phyloP scores from a whole-genome alignment of 331 rosid genomes.

The Telfairia occidentalis region DNA sequence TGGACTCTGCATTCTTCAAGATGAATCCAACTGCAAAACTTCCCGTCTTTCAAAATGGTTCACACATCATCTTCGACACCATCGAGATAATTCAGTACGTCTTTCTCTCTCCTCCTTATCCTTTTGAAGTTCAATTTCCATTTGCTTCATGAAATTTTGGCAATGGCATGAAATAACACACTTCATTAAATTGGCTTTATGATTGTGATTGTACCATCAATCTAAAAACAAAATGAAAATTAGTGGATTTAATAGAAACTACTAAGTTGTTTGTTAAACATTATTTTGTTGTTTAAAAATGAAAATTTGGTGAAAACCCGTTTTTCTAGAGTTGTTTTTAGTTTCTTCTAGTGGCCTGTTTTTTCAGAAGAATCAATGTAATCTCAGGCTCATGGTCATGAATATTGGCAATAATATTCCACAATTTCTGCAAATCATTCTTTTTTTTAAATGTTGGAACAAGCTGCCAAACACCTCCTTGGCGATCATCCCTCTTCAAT shows the following conservation, averaged over 20 bases:
- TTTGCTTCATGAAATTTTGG: neutral
- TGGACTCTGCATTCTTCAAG: slow-evolving; percentile 65
- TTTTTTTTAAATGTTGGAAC: neutral
- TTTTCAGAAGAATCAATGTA: neutral
- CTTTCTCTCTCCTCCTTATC: slow-evolving; percentile 9
- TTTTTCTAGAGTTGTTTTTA: too few relatives aligned
- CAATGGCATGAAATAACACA: neutral
- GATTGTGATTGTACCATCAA: neutral
- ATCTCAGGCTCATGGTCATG: neutral
- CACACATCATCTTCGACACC: slow-evolving; percentile 58
- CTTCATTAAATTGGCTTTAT: neutral
- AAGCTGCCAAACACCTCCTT: neutral
- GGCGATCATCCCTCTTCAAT: neutral
- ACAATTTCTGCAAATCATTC: neutral
- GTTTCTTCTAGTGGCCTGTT: neutral
- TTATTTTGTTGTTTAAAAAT: neutral
- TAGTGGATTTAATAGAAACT: neutral
- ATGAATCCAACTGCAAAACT: slow-evolving; percentile 63
- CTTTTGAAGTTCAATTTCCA: neutral
- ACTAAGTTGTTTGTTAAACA: neutral
- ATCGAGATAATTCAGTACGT: slow-evolving; percentile 81
- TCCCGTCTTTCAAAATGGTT: slow-evolving; percentile 82
- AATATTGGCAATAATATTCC: too few relatives aligned
- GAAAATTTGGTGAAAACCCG: neutral
- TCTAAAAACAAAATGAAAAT: neutral